Evolutionary conservation across 352 stramenopile species (phyloP).

Genomic region (Elongisporangium senticosum): DNA sequence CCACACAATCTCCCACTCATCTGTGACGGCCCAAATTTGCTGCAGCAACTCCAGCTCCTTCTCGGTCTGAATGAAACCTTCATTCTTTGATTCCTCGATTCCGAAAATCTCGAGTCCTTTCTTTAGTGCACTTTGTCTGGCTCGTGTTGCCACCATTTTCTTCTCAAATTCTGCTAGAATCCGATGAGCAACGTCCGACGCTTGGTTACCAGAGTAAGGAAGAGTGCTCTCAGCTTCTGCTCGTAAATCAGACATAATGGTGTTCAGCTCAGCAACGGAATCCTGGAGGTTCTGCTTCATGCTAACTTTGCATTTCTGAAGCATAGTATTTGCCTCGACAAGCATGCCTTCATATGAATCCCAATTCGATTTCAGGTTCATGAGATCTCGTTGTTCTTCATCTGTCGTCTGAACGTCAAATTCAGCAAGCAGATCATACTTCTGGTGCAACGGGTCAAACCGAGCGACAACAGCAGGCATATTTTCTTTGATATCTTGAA

Average conservation of each 20-base stretch:
- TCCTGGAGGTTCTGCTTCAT: slow-evolving; percentile 95
- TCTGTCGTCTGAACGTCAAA: slow-evolving; percentile 88
- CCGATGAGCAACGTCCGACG: slow-evolving; percentile 40
- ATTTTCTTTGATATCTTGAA: slow-evolving; percentile 85
- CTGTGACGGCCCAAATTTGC: slow-evolving; percentile 86
- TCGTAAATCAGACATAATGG: slow-evolving; percentile 76
- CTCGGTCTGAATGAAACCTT: slow-evolving; percentile 81
- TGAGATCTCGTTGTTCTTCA: slow-evolving; percentile 74
- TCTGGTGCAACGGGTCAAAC: slow-evolving; percentile 82
- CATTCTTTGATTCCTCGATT: slow-evolving; percentile 85
- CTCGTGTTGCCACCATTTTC: slow-evolving; percentile 79
- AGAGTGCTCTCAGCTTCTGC: slow-evolving; percentile 68
- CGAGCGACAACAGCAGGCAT: slow-evolving; percentile 57
- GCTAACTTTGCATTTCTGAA: slow-evolving; percentile 92
- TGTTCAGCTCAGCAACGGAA: slow-evolving; percentile 82
- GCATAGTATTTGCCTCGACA: slow-evolving; percentile 79
- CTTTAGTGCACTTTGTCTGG: slow-evolving; percentile 67
- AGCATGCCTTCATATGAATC: slow-evolving; percentile 83
- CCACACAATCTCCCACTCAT: slow-evolving; percentile 89
- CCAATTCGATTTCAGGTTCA: slow-evolving; percentile 71
- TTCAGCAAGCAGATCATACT: slow-evolving; percentile 82
- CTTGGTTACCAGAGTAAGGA: slow-evolving; percentile 67
- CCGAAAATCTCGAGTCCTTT: slow-evolving; percentile 92
- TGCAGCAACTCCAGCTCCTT: slow-evolving; percentile 86
- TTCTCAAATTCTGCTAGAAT: slow-evolving; percentile 86